Evolutionary conservation across 2,329 filamentous ascomycete species (phyloP).

Genomic region (Acephala macrosclerotiorum): DNA sequence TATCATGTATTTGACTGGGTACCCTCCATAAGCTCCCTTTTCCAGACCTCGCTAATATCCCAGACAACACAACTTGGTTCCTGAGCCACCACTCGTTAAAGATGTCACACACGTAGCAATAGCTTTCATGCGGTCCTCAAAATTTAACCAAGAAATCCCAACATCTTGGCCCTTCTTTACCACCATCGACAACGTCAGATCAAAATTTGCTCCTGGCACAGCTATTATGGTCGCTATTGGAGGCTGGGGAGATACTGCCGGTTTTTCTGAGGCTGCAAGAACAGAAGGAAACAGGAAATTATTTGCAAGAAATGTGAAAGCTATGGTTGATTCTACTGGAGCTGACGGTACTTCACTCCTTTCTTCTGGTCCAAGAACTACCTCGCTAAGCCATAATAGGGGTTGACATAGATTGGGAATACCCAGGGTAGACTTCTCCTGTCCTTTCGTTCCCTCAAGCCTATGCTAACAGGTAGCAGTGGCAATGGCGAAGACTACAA

Average conservation of each 20-base stretch:
- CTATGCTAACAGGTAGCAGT: slow-evolving; percentile 35
- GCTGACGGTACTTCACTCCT: slow-evolving; percentile 63
- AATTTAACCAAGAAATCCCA: slow-evolving; percentile 54
- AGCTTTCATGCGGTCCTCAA: slow-evolving; percentile 62
- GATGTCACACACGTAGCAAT: slow-evolving; percentile 64
- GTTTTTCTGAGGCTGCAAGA: slow-evolving; percentile 63
- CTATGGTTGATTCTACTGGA: slow-evolving; percentile 66
- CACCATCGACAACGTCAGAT: slow-evolving; percentile 55
- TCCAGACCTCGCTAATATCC: slow-evolving; percentile 2
- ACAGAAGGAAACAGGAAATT: slow-evolving; percentile 57
- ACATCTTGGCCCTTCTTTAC: slow-evolving; percentile 60
- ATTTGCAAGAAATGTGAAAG: slow-evolving; percentile 70
- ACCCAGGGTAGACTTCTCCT: slow-evolving; percentile 52
- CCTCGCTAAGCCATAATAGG: slow-evolving; percentile 31
- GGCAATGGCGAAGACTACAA: slow-evolving; percentile 78
- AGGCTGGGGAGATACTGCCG: slow-evolving; percentile 76
- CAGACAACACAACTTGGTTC: slow-evolving; percentile 45
- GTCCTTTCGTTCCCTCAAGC: slow-evolving; percentile 10
- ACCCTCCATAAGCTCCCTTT: slow-evolving; percentile 7
- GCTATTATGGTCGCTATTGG: slow-evolving; percentile 76
- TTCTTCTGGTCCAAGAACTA: background rate
- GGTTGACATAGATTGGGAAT: slow-evolving; percentile 60
- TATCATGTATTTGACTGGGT: slow-evolving; percentile 41
- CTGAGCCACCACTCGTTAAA: slow-evolving; percentile 40
- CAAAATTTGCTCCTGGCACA: slow-evolving; percentile 57